Base-by-base conservation (phyloP, 139 green algal species). In the Medakamo hakoo region DNA sequence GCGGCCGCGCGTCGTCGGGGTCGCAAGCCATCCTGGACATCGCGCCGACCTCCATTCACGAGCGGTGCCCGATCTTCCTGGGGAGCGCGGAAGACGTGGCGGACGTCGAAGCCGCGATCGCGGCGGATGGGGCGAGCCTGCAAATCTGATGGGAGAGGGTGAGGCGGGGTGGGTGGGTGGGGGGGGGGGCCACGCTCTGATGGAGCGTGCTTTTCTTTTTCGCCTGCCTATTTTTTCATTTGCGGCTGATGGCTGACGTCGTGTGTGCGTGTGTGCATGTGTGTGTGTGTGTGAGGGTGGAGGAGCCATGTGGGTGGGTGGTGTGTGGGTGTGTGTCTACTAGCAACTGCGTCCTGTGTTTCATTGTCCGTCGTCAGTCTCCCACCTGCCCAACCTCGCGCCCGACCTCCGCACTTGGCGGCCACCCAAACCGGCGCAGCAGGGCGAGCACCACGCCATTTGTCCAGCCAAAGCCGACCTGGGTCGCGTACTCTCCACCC, bases 401-500 rank as follows among this genome's bases (percentile, higher is more conserved):
- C 40, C 9, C 40, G 9, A 9, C 16, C 40, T 52, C 40, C 40
- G 40, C 40, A 16, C 40, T 52, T 16, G 40, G 40, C 40, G 40
- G 40, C 40, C 40, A 52, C 40, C 40, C 40, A 52, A 52, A 52
- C 40, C 40, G 40, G 9, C 9, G 9, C 9, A 9, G 16, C 40
- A 52, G 40, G 9, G 40, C 40, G 9, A 52, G 40, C 40, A 52
- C 72, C 27, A 88, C 81, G 3, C 86, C 86, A 59, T 92, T 94
- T 27, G 72, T 92, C 88, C 88, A 95, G 22, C 88, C 88, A 80
- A 95, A 95, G 0, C 88, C 88, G 19, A 77, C 63, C 31, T 84
- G 55, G 2, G 63, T 59, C 4, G 63, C 57, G 32, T 78, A 78
- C 71, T 78, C 74, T 5, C 76, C 76, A 2, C 76, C 77, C 25